Evolutionary conservation across 2,329 filamentous ascomycete genomes (phyloP).

Genomic region (Cladobotryum mycophilum): DNA sequence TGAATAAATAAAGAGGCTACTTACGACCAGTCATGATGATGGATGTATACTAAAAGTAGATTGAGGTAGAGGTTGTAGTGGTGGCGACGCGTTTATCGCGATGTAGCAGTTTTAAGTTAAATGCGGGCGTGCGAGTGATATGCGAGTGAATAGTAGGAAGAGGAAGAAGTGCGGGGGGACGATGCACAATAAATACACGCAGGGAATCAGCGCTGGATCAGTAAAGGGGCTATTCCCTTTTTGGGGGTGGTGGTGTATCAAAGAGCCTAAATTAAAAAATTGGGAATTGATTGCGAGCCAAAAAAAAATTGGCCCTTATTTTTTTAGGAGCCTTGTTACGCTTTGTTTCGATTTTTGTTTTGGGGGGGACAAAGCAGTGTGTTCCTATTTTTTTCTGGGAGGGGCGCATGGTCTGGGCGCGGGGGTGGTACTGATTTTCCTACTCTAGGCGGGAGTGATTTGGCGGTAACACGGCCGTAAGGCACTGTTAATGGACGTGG

Average conservation of each 20-base stretch:
- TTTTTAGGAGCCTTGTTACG: conserved; percentile 1
- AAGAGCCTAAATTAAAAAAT: no score
- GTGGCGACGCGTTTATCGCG: conserved; percentile 14
- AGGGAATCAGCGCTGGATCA: conserved; percentile 28
- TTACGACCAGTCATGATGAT: conserved; percentile 69
- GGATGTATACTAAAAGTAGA: conserved; percentile 23
- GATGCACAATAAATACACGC: conserved; percentile 30
- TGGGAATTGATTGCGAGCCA: not conserved
- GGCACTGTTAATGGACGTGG: no score
- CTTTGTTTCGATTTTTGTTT: not conserved
- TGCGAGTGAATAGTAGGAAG: conserved; percentile 8
- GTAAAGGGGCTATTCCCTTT: conserved; percentile 14
- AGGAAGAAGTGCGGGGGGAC: conserved; percentile 21
- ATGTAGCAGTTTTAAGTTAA: not conserved
- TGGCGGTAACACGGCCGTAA: no score
- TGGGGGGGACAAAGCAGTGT: not conserved
- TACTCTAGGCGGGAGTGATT: no score
- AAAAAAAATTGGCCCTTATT: not conserved
- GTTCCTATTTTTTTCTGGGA: conserved; percentile 1
- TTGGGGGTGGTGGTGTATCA: conserved; percentile 10
- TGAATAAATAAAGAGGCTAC: conserved; percentile 29
- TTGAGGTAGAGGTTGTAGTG: conserved; percentile 8
- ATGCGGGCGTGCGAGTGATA: not conserved
- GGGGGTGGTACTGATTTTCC: not conserved
- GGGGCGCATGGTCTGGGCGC: not conserved